These are phyloP conservation scores for Geotrichum fermentans DNA, from an alignment of 1,139 yeast genomes.

Conservation along the genomic window DNA sequence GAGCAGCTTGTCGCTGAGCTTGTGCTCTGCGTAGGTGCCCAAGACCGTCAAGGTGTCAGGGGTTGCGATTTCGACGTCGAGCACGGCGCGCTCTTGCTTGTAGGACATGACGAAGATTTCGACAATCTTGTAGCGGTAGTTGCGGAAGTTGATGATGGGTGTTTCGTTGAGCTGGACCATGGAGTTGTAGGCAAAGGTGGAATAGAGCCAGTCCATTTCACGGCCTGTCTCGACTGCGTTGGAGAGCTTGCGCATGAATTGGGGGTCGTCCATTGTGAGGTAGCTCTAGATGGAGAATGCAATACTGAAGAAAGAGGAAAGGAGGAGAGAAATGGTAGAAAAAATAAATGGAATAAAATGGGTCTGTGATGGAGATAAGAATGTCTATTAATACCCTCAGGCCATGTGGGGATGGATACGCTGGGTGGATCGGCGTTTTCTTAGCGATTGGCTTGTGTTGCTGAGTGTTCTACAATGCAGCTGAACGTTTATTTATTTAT, in stretches of 20 bases:
- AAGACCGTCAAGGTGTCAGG: constrained; percentile 15
- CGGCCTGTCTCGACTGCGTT: constrained; percentile 9
- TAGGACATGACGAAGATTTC: constrained; percentile 21
- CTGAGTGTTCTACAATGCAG: too few species aligned
- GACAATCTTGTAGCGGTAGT: constrained; percentile 21
- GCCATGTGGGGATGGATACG: too few species aligned
- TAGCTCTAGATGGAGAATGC: background rate
- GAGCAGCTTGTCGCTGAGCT: constrained; percentile 7
- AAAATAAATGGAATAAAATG: background rate
- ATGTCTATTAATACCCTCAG: too few species aligned
- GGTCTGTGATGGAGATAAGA: background rate
- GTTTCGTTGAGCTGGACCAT: constrained; percentile 17
- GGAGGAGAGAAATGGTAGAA: background rate
- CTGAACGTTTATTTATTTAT: too few species aligned
- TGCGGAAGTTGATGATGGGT: constrained; percentile 20
- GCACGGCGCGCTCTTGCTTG: constrained; percentile 17
- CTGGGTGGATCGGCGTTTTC: too few species aligned
- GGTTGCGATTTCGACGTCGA: constrained; percentile 19
- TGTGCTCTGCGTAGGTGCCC: constrained; percentile 18
- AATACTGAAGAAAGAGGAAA: background rate
- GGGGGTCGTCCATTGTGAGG: constrained; percentile 11
- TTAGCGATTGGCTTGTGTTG: too few species aligned
- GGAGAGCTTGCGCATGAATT: constrained; percentile 8
- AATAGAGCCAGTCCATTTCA: constrained; percentile 16
- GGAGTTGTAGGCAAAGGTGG: constrained; percentile 8